A percentile compares a stretch with the other conserved stretches of the same genome.
These are phyloP conservation scores for Talaromyces sp. DNA, from an alignment of 2,329 filamentous ascomycete species.

Conservation along the genomic window DNA sequence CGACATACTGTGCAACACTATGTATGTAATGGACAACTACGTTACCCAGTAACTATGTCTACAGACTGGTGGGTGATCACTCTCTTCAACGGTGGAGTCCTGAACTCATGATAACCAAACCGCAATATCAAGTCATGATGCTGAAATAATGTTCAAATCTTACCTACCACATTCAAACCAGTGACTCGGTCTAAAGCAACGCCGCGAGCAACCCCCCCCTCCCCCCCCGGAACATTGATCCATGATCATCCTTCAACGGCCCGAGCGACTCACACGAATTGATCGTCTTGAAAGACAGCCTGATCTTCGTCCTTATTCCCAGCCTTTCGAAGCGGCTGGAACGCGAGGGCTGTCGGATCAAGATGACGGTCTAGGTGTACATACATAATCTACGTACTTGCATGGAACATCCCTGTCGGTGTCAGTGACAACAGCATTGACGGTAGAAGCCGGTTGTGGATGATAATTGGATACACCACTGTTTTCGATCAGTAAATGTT, in stretches of 20 bases:
- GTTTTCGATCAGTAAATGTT: neutral
- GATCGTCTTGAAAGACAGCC: neutral
- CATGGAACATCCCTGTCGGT: slow-evolving; percentile 1
- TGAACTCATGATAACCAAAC: neutral
- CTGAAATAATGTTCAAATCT: neutral
- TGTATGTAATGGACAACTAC: neutral
- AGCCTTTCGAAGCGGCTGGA: neutral
- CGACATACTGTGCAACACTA: neutral
- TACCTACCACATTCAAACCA: neutral
- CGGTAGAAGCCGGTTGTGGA: neutral
- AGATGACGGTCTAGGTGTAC: neutral
- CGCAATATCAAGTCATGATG: neutral
- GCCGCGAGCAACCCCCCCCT: neutral
- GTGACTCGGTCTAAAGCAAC: neutral
- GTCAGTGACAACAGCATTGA: neutral
- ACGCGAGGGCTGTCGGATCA: neutral
- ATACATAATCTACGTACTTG: neutral
- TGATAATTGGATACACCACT: neutral
- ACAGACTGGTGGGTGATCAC: neutral
- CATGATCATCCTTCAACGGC: neutral
- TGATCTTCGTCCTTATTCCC: neutral
- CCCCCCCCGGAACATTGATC: neutral
- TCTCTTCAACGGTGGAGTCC: neutral
- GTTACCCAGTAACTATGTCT: no score
- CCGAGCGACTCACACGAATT: neutral